These are phyloP conservation scores for Coemansia sp. DNA, from an alignment of 192 early-diverging fungal species.

Conservation along the genomic window DNA sequence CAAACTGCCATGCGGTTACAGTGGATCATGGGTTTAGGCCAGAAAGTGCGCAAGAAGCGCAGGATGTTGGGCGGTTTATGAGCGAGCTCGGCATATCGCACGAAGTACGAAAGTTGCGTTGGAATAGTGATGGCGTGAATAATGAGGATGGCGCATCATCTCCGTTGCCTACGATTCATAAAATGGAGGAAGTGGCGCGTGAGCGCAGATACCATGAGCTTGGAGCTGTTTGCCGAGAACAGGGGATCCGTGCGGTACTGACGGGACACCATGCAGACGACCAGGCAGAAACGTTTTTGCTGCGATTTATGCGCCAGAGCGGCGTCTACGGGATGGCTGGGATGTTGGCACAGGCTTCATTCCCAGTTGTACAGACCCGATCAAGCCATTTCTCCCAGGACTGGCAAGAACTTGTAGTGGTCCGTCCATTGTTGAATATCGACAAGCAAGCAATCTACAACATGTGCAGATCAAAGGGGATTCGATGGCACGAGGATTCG, in stretches of 20 bases:
- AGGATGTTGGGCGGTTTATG: slow-evolving; percentile 29
- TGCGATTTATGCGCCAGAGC: slow-evolving; percentile 42
- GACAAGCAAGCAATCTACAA: slow-evolving; percentile 27
- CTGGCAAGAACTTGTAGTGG: slow-evolving; percentile 10
- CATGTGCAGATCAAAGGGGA: slow-evolving; percentile 18
- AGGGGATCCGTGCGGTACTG: slow-evolving; percentile 23
- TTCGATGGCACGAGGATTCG: slow-evolving; percentile 49
- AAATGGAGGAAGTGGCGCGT: slow-evolving; percentile 45
- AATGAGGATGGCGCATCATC: background rate
- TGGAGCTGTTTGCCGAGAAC: slow-evolving; percentile 7
- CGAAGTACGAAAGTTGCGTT: slow-evolving; percentile 22
- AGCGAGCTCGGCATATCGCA: slow-evolving; percentile 34
- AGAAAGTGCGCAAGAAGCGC: slow-evolving; percentile 42
- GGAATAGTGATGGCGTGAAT: background rate
- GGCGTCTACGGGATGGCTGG: slow-evolving; percentile 44
- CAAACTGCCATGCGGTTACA: slow-evolving; percentile 42
- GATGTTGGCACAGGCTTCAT: slow-evolving; percentile 24
- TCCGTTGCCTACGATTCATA: slow-evolving; percentile 17
- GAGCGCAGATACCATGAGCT: slow-evolving; percentile 36
- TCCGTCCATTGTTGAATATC: slow-evolving; percentile 44
- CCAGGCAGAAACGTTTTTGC: slow-evolving; percentile 54
- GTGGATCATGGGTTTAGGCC: slow-evolving; percentile 50
- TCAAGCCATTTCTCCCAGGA: background rate
- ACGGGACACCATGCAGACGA: slow-evolving; percentile 54
- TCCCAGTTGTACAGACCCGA: slow-evolving; percentile 6